Base-by-base conservation (phyloP, 805 yeast genomes). In the Saccharomycopsis sp. region DNA sequence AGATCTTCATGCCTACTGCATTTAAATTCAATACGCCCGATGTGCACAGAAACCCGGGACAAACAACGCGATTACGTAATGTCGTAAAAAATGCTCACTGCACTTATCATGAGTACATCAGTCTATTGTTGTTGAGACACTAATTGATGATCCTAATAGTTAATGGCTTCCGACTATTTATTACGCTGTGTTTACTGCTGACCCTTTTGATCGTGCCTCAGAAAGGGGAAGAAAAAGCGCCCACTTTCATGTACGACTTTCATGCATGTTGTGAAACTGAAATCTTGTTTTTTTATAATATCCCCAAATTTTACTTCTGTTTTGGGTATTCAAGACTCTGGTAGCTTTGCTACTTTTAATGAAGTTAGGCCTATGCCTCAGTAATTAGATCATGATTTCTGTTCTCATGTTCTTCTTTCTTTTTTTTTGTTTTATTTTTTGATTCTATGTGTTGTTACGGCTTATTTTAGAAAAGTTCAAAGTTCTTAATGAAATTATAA, bases 261-360 rank as follows among this genome's bases (percentile, higher is more conserved):
- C 49, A 44, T 44, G 49, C 49, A 44, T 44, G 49, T 17, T 44
- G 49, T 44, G 49, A 44, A 44, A 17, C 49, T 17, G 12, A 44
- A 44, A 19, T 7, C 12, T 17, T 44, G 49, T 5, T 44, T 44
- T 44, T 44, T 35, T 14, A 9, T 35, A 35, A 9, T 35, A 9
- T n/a, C n/a, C n/a, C n/a, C n/a, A n/a, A n/a, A n/a, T n/a, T n/a
- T n/a, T n/a, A n/a, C n/a, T n/a, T n/a, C n/a, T n/a, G n/a, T n/a
- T n/a, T n/a, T n/a, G n/a, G n/a, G n/a, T n/a, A n/a, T n/a, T n/a
- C n/a, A n/a, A n/a, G n/a, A n/a, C n/a, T n/a, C n/a, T n/a, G n/a
- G n/a, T n/a, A n/a, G n/a, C n/a, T n/a, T n/a, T n/a, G n/a, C n/a
- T n/a, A n/a, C n/a, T n/a, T n/a, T n/a, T n/a, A n/a, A n/a, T n/a